Evolutionary conservation across 2,329 filamentous ascomycete genomes (phyloP).

Genomic region (Ceratocystis diversiconidia): DNA sequence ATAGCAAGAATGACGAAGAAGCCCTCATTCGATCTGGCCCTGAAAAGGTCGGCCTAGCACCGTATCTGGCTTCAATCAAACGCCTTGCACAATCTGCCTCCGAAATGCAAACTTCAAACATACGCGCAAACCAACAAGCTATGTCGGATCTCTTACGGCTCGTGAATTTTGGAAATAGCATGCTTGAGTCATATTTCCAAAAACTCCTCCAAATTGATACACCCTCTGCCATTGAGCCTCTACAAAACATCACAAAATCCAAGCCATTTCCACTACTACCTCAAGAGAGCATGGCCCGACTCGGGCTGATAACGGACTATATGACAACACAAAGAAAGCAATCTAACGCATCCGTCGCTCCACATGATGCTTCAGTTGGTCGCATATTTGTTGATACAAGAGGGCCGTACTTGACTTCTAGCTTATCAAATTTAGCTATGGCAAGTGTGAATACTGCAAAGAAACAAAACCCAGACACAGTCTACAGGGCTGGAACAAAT

Average conservation of each 20-base stretch:
- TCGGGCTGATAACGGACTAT: constrained; percentile 67
- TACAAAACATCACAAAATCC: constrained; percentile 87
- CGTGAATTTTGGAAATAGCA: constrained; percentile 62
- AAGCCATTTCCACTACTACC: constrained; percentile 68
- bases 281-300: constrained; percentile 57
- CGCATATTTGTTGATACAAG: constrained; percentile 76
- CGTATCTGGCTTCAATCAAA: constrained; percentile 81
- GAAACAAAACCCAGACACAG: constrained; percentile 64
- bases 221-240: constrained; percentile 66
- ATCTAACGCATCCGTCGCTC: constrained; percentile 24
- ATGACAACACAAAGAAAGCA: constrained; percentile 48
- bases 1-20: constrained; percentile 85
- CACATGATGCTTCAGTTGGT: constrained; percentile 55
- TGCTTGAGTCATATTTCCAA: constrained; percentile 74
- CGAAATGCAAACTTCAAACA: constrained; percentile 78
- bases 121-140: constrained; percentile 82
- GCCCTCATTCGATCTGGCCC: constrained; percentile 80
- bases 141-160: constrained; percentile 66
- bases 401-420: constrained; percentile 70
- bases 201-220: constrained; percentile 62
- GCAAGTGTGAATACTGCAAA: constrained; percentile 74
- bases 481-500: constrained; percentile 80
- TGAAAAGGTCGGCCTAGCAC: constrained; percentile 63
- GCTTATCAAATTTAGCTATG: constrained; percentile 71
- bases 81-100: constrained; percentile 71